Evolutionary conservation across 345 rosid species (phyloP), one percentile per base, ranked within the genome.

Genomic region (Populus pruinosa): DNA sequence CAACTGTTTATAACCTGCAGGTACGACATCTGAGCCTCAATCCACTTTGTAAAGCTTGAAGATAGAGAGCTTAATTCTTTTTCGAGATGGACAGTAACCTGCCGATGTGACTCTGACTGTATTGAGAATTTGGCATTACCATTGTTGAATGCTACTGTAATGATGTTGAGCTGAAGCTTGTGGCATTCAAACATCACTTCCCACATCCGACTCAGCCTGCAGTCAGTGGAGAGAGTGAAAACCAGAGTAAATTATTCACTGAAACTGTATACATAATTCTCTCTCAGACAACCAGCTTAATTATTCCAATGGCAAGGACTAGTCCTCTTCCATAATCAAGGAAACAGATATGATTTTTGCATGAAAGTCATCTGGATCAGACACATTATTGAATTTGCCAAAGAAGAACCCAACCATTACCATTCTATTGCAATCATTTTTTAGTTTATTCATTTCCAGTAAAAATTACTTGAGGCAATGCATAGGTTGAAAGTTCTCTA

Each of bases 131-230:
- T 89, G 38, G 82, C 79, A 75, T 79, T 81, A 71, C 86, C 71
- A 31, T 75, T 81, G 82, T 73, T 85, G 86, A 79, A 79, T 72
- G 97, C 90, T 8, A 79, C 82, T 3, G 91, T 70, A 66, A 93
- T 89, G 47, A 91, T 83, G 75, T 77, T 79, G 81, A 82, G 85
- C 87, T 96, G 99, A 74, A 79, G 92, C 85, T 78, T 86, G 82
- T 96, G 98, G 87, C 96, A 96, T 83, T 93, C 95, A 59, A 76
- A 80, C 98, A 93, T 96, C 47, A 89, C 96, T 81, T 89, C 92
- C 99, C 99, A 96, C 98, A 96, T 96, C 76, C 96, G 90, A 74
- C 89, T 87, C 80, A 96, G 83, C 90, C 99, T 96, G 91, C 70
- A 44, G 75, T 79, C 67, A 59, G 59, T 65, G 62, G 25, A 69